Conservation (phyloP, 106 monocot species). For the Platanthera zijinensis region DNA sequence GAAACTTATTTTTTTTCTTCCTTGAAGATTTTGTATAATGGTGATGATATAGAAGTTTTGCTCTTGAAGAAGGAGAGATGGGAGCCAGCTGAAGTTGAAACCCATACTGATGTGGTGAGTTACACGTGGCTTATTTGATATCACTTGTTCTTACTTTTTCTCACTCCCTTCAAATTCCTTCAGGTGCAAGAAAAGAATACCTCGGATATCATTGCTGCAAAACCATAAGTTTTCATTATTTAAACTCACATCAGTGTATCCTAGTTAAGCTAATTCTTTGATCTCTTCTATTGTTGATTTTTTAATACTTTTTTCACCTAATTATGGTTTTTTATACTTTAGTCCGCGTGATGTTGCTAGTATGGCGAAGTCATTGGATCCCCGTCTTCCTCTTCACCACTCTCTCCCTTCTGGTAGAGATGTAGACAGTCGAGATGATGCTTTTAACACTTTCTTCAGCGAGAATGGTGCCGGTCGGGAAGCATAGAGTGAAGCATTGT, state of each 20-base stretch:
- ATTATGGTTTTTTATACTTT: background rate
- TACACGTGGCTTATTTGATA: background rate
- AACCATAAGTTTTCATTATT: slow-evolving; percentile 7
- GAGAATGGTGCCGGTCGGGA: no score
- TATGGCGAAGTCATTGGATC: no score
- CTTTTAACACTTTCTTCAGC: no score
- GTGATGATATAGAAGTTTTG: slow-evolving; percentile 52
- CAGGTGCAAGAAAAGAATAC: slow-evolving; percentile 6
- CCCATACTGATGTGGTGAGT: slow-evolving; percentile 13
- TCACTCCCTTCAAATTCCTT: background rate
- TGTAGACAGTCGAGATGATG: no score
- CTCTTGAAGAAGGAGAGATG: slow-evolving; percentile 37
- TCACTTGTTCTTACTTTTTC: background rate
- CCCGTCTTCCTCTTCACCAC: no score
- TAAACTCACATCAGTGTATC: background rate
- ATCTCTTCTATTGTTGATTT: background rate
- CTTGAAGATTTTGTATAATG: slow-evolving; percentile 44
- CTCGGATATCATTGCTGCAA: slow-evolving; percentile 4
- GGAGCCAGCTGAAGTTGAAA: slow-evolving; percentile 24
- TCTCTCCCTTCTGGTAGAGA: no score
- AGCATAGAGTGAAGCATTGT: no score
- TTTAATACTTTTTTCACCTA: background rate
- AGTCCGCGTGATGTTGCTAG: no score
- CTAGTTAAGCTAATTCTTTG: background rate
- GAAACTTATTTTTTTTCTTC: background rate